Conservation (phyloP, 23 red algal genomes). For the Gracilaria domingensis region DNA sequence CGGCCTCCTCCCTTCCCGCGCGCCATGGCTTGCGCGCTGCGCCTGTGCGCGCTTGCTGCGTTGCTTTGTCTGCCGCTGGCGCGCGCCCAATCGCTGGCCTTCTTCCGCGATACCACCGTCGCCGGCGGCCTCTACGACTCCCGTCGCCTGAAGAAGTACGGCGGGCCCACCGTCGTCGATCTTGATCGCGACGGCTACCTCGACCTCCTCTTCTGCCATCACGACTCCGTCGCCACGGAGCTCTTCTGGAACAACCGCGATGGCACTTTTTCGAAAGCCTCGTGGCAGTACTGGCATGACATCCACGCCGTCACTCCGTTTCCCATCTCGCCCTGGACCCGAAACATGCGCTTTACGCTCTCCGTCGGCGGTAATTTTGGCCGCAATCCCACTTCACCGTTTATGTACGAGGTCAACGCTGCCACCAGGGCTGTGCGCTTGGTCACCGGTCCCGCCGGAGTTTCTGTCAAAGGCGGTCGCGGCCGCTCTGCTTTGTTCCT, state of each 20-base stretch:
- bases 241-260: conserved; percentile 42
- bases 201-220: conserved; percentile 27
- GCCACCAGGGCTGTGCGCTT: background rate
- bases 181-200: conserved; percentile 29
- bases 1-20: background rate
- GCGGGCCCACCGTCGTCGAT: conserved; percentile 36
- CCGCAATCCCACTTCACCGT: conserved; percentile 12
- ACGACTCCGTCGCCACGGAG: conserved; percentile 16
- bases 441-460: background rate
- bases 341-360: conserved; percentile 34
- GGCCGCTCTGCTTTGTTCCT: conserved; percentile 24
- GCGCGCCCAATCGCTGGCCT: conserved; percentile 14
- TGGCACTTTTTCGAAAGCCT: conserved; percentile 7
- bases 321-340: conserved; percentile 18
- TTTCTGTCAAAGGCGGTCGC: background rate
- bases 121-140: background rate
- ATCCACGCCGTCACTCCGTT: conserved; percentile 28
- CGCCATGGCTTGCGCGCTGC: background rate
- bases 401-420: conserved; percentile 34
- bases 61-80: background rate
- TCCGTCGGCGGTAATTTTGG: conserved; percentile 37
- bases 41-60: background rate
- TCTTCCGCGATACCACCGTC: conserved; percentile 10
- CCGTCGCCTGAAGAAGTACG: conserved; percentile 28
- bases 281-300: conserved; percentile 31